Base-by-base conservation (phyloP, 108 stramenopile species). In the Poteriospumella lacustris region DNA sequence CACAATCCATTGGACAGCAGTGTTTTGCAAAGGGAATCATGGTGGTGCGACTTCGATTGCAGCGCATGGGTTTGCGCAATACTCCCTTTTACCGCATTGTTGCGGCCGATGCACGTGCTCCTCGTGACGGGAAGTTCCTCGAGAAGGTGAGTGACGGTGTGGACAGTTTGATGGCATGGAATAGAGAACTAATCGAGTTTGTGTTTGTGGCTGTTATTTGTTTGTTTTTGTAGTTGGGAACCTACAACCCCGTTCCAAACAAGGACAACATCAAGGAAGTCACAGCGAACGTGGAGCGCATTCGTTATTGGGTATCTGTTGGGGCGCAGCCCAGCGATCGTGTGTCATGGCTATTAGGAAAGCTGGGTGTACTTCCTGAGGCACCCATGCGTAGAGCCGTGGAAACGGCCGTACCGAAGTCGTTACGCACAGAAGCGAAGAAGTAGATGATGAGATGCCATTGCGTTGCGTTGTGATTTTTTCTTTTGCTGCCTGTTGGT, bases 1-100 rank as follows among this genome's bases (percentile, higher is more conserved):
- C n/a, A n/a, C n/a, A n/a, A n/a, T n/a, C n/a, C n/a, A n/a, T n/a
- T n/a, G n/a, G n/a, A n/a, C n/a, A n/a, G n/a, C n/a, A n/a, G n/a
- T n/a, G n/a, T n/a, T n/a, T n/a, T n/a, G 47, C 9, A 52, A 52
- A 52, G 47, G 19, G 47, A 9, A 75, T 1, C 24, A 96, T 98
- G 97, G 90, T 92, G 40, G 95, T 96, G 59, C 87, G 95, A 58
- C 85, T 99, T 1, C 90, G 97, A 43, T 79, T 99, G 68, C 95
- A 95, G 68, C 91, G 97, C n/a, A 94, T 97, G 69, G 97, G 97
- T 1, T 80, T 91, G 36, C 89, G 87, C 29, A 92, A 95, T 76
- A 62, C 81, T 42, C 97, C 97, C 24, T 99, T 97, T 83, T 99
- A 97, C 80, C 91, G 97, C 43, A 92, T 97, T 86, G 97, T 99